Evolutionary conservation across 2,329 filamentous ascomycete genomes (phyloP), one percentile per base, ranked within the genome.

Genomic region (Niveomyces coronatus): DNA sequence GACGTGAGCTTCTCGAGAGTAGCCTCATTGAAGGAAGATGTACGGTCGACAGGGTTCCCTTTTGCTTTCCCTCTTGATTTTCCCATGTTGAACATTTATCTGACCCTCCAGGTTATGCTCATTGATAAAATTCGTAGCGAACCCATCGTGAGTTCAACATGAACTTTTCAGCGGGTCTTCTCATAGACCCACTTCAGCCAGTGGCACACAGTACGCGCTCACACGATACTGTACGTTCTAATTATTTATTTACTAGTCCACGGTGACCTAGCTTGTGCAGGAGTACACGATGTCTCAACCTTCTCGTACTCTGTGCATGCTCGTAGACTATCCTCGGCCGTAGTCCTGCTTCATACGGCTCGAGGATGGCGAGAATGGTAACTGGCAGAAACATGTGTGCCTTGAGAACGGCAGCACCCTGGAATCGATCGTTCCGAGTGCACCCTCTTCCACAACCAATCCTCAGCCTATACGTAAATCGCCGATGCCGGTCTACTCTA

Each of bases 1-100:
- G 67, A 64, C 5, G 74, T 78, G 49, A 79, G 54, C 42, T 69
- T 62, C 7, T 63, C 62, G 40, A 79, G 55, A 5, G 70, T 61
- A 26, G 62, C 57, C 43, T 71, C 64, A 45, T 75, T 64, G 43
- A 79, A 70, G 0, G 28, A 7, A 42, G 41, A 17, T 47, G 43
- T 35, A 40, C 49, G 27, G 38, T 35, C 14, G 20, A 44, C 19
- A 38, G 48, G 35, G 30, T 43, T 41, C 18, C 49, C 49, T 43
- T 60, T 60, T 42, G 48, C 50, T 51, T 61, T 64, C 47, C 60
- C 64, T 23, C 57, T 52, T 35, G 57, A 51, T 41, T 63, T 62
- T 16, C 54, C 27, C 35, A 40, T 44, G n/a, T 26, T 32, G 22
- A 18, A 8, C n/a, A 19, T 37, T 19, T 10, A 19, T n/a, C 17